phyloP scores from a whole-genome alignment of 306 rosid genomes.

The Arachis hypogaea region DNA sequence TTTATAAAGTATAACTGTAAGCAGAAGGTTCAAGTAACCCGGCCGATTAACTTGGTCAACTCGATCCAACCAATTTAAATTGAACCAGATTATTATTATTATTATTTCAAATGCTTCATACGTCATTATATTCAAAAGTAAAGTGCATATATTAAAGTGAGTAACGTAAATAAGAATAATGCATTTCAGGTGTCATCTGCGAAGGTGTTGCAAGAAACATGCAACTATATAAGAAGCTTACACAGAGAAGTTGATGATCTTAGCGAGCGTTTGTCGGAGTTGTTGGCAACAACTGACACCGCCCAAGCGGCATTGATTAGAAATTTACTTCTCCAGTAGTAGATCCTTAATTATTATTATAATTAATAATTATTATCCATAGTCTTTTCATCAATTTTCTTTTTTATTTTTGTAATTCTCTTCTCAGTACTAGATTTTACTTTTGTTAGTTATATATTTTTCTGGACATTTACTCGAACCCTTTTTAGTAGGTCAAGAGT shows the following conservation, averaged over 20 bases:
- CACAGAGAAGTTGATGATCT: slow-evolving; percentile 90
- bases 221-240: slow-evolving; percentile 82
- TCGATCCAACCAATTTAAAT: no score
- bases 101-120: no score
- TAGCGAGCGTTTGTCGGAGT: slow-evolving; percentile 83
- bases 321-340: slow-evolving; percentile 67
- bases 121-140: no score
- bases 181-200: slow-evolving; percentile 68
- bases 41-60: no score
- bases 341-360: not conserved
- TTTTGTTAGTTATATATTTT: no score
- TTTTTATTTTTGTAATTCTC: not conserved
- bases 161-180: not conserved
- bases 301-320: slow-evolving; percentile 95
- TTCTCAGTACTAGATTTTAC: not conserved
- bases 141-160: not conserved
- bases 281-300: slow-evolving; percentile 74
- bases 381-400: not conserved
- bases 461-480: no score
- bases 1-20: no score
- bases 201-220: slow-evolving; percentile 79
- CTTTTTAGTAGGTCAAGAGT: no score
- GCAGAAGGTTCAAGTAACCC: no score
- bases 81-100: no score
- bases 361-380: not conserved